phyloP scores from a whole-genome alignment of 768 basidiomycete species.

The Tephrocybe rancida region DNA sequence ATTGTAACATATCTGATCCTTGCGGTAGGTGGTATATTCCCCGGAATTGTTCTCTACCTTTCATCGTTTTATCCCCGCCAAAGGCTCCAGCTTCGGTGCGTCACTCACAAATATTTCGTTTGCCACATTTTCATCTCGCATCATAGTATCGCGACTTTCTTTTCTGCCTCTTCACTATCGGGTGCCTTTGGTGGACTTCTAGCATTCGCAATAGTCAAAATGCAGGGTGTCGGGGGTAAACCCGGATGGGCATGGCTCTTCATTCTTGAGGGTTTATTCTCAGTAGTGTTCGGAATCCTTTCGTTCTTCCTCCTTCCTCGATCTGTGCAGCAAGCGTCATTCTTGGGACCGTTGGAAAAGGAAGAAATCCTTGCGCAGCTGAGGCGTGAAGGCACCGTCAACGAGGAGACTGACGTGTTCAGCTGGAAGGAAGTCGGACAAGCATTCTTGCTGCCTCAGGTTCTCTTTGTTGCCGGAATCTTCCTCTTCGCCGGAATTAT shows the following conservation, averaged over 20 bases:
- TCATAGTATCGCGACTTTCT: conserved; percentile 31
- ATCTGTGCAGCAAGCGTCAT: conserved; percentile 34
- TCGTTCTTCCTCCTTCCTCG: conserved; percentile 44
- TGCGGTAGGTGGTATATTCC: conserved; percentile 33
- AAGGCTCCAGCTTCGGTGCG: conserved; percentile 9
- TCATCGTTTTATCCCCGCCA: conserved; percentile 34
- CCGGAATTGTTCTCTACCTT: conserved; percentile 30
- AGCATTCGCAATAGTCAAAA: conserved; percentile 52
- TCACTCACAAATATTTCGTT: neutral
- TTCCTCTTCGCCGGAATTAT: conserved; percentile 35
- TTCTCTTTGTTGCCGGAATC: conserved; percentile 27
- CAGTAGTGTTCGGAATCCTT: conserved; percentile 42
- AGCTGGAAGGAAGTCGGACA: conserved; percentile 38
- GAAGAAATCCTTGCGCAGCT: conserved; percentile 43
- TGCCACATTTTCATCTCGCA: neutral
- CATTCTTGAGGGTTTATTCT: conserved; percentile 51
- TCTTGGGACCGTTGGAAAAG: conserved; percentile 39
- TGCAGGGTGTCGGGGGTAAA: conserved; percentile 44
- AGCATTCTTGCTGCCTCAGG: conserved; percentile 29
- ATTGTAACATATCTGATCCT: conserved; percentile 26
- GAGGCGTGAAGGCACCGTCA: conserved; percentile 24
- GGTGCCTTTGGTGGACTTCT: conserved; percentile 64
- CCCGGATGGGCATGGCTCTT: conserved; percentile 67
- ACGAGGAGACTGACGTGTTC: conserved; percentile 32
- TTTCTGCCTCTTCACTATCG: conserved; percentile 35